Evolutionary conservation across 2,329 filamentous ascomycete species (phyloP), one percentile per base, ranked within the genome.

Genomic region (Aspergillus fumigatus): DNA sequence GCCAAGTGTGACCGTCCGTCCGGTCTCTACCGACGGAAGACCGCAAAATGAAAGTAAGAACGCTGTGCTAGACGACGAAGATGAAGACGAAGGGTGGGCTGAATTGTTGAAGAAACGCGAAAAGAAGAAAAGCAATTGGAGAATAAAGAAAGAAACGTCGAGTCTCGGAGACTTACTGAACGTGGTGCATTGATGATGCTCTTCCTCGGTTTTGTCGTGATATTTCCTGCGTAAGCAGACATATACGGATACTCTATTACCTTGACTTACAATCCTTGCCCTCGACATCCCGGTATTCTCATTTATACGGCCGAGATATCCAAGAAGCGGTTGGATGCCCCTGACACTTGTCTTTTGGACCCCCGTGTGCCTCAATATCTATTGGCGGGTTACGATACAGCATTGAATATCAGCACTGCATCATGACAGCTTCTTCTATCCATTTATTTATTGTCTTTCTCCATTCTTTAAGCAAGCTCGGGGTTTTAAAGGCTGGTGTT

Each of bases 81-180:
- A 80, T 54, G 78, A 80, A 26, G 78, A 79, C 19, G 72, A 77
- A 65, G 78, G 71, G 6, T 80, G 78, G 78, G 74, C 77, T n/a
- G 75, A 80, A 56, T 78, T 80, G 78, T 75, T 75, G 70, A 76
- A 76, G 66, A 77, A 74, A 59, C 74, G 77, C 52, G 77, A 80
- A 54, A 78, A 77, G 64, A 80, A 79, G 67, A 78, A 77, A 67
- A 77, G 65, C 61, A 71, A 65, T 56, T 79, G 78, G 77, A 77
- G 75, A 52, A 59, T 76, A 56, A 77, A 77, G 59, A 77, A 74
- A 58, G 71, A 66, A 35, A 69, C 65, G 3, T 66, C 69, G 3
- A 64, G 64, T 19, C 65, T 76, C 51, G 70, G 72, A 9, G 73
- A 76, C 59, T 59, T 77, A 26, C 57, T 75, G 51, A 72, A 71